Percentiles rank a stretch among this genome's conserved stretches.
phyloP scores from a whole-genome alignment of 192 early-diverging fungal genomes.

The Umbelopsis sp. region DNA sequence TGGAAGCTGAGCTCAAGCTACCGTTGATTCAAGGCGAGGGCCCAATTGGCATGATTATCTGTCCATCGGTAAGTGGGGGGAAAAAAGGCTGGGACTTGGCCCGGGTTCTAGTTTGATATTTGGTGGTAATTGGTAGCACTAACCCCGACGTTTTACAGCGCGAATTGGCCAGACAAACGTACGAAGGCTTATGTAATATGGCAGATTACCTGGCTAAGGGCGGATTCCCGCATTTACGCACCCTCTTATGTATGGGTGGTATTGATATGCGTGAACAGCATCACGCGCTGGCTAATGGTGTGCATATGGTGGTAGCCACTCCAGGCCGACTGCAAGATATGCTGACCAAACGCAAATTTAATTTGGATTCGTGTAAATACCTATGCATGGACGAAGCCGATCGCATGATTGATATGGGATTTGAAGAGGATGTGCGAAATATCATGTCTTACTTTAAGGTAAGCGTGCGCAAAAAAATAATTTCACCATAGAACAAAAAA shows the following conservation, averaged over 20 bases:
- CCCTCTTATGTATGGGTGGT: conserved; percentile 92
- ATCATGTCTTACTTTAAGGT: conserved; percentile 94
- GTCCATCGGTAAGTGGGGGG: conserved; percentile 74
- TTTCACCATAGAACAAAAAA: no score
- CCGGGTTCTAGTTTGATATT: background rate
- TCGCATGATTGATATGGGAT: conserved; percentile 98
- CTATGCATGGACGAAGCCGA: conserved; percentile 98
- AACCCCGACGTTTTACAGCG: conserved; percentile 49
- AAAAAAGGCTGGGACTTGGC: no score
- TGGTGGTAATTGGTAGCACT: background rate
- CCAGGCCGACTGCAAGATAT: conserved; percentile 95
- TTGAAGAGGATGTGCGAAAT: conserved; percentile 95
- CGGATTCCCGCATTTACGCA: conserved; percentile 75
- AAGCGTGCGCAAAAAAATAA: background rate
- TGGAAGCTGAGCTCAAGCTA: conserved; percentile 88
- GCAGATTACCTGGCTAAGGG: conserved; percentile 56
- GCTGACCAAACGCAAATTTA: conserved; percentile 85
- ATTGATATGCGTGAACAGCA: conserved; percentile 91
- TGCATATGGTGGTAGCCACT: conserved; percentile 96
- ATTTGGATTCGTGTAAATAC: conserved; percentile 84
- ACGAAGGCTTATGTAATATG: conserved; percentile 78
- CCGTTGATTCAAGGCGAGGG: conserved; percentile 86
- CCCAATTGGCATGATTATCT: conserved; percentile 92
- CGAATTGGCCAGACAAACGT: conserved; percentile 94
- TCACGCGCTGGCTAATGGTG: conserved; percentile 72